Percentiles rank a stretch among this genome's conserved stretches.
Conservation (phyloP, 140 eudicot species). For the Stevia rebaudiana region DNA sequence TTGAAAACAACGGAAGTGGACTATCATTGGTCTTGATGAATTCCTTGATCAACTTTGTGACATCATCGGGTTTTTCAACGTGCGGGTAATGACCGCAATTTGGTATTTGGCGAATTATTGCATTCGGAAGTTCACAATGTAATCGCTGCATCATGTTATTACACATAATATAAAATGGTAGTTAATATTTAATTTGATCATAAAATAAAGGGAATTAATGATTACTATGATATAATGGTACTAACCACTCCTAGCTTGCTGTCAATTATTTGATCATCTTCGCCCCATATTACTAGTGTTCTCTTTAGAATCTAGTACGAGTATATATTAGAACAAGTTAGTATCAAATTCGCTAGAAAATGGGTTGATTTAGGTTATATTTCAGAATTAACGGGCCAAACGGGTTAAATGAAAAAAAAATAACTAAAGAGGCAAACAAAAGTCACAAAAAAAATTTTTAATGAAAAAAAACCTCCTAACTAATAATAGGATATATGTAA, state of each 20-base stretch:
- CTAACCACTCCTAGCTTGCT: constrained; percentile 77
- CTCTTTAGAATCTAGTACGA: constrained; percentile 52
- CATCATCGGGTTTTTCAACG: constrained; percentile 72
- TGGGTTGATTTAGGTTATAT: background rate
- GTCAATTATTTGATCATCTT: constrained; percentile 79
- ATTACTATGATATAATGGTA: constrained; percentile 4
- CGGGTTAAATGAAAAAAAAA: background rate
- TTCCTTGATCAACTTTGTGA: constrained; percentile 53
- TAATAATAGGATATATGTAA: too few species aligned
- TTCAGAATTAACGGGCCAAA: background rate
- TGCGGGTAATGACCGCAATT: constrained; percentile 85
- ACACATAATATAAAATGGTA: background rate
- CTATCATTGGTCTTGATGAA: constrained; percentile 21
- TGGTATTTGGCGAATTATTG: constrained; percentile 68
- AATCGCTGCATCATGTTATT: constrained; percentile 45
- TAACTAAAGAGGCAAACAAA: background rate
- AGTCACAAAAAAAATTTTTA: background rate
- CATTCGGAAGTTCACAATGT: constrained; percentile 77
- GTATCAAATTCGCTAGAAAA: background rate
- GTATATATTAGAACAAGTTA: background rate
- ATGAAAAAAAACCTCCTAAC: background rate
- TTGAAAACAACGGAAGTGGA: constrained; percentile 14
- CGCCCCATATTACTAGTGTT: constrained; percentile 91
- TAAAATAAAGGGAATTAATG: background rate
- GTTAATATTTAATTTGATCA: background rate